A percentile compares a stretch with the other conserved stretches of the same genome.
Evolutionary conservation across 2,329 filamentous ascomycete species (phyloP).

Genomic region (Penicillium janthinellum): DNA sequence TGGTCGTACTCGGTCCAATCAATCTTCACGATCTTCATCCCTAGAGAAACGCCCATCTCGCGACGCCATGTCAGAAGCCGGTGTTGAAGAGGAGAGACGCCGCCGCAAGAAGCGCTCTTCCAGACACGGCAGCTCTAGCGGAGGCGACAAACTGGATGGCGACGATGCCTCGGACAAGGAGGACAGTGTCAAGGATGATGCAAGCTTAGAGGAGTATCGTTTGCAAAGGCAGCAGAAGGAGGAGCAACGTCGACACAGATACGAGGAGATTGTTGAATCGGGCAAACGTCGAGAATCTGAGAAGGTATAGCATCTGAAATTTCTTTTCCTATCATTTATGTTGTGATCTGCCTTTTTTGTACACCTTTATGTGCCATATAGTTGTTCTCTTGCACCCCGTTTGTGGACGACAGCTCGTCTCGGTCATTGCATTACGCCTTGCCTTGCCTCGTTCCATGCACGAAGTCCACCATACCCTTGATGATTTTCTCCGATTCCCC

Average conservation of each 20-base stretch:
- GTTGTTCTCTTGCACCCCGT: slow-evolving; percentile 20
- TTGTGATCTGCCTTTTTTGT: slow-evolving; percentile 27
- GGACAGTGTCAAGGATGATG: slow-evolving; percentile 45
- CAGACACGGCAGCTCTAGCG: slow-evolving; percentile 40
- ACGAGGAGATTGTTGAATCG: slow-evolving; percentile 41
- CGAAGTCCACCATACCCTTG: slow-evolving; percentile 12
- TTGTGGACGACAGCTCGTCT: slow-evolving; percentile 18
- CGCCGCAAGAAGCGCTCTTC: slow-evolving; percentile 50
- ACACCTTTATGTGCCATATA: slow-evolving; percentile 33
- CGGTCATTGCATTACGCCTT: background rate
- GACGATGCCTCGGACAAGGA: slow-evolving; percentile 50
- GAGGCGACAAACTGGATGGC: slow-evolving; percentile 49
- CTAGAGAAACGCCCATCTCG: slow-evolving; percentile 33
- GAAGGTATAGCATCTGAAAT: slow-evolving; percentile 44
- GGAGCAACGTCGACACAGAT: slow-evolving; percentile 39
- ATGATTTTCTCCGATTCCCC: slow-evolving; percentile 12
- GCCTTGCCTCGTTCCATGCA: slow-evolving; percentile 18
- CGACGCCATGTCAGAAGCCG: slow-evolving; percentile 41
- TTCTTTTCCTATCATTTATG: slow-evolving; percentile 30
- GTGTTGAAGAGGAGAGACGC: slow-evolving; percentile 43
- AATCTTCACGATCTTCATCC: slow-evolving; percentile 27
- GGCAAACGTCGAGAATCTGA: slow-evolving; percentile 35
- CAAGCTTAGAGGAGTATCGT: slow-evolving; percentile 36
- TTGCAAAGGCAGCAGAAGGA: slow-evolving; percentile 39
- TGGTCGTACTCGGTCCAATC: slow-evolving; percentile 16